These are phyloP conservation scores for Aspergillus phoenicis DNA, from an alignment of 2,329 filamentous ascomycete genomes.

Conservation along the genomic window DNA sequence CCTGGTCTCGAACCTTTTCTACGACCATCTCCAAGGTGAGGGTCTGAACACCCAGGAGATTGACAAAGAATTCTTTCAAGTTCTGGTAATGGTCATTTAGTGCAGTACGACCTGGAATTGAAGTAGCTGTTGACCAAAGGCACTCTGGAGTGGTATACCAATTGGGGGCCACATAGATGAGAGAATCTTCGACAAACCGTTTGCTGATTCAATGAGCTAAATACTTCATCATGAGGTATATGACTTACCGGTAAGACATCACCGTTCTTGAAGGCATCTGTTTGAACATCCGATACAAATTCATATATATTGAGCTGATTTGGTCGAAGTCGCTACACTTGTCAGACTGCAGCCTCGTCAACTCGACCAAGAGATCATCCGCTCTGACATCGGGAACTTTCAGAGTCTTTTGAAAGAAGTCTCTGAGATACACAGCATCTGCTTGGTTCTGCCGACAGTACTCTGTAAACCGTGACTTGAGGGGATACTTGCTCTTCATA, in stretches of 20 bases:
- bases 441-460: not conserved
- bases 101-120: conserved; percentile 14
- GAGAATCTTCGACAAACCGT: not conserved
- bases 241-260: not conserved
- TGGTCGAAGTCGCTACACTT: not conserved
- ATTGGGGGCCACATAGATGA: conserved; percentile 8
- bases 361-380: conserved; percentile 6
- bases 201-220: not conserved
- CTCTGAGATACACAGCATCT: not conserved
- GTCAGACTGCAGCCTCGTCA: not conserved
- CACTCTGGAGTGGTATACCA: conserved; percentile 12
- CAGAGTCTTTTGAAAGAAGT: conserved; percentile 9
- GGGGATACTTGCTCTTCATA: conserved; percentile 4
- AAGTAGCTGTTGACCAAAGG: conserved; percentile 15
- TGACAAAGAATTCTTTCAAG: conserved; percentile 9
- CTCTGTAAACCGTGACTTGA: conserved; percentile 1
- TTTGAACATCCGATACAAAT: not conserved
- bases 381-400: conserved; percentile 2
- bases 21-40: conserved; percentile 18
- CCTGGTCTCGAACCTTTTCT: conserved; percentile 12
- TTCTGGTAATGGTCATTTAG: conserved; percentile 14
- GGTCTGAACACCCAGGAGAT: conserved; percentile 9
- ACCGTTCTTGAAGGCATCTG: not conserved
- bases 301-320: conserved; percentile 4
- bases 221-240: not conserved